Conservation (phyloP, 202 grass and related monocot species). For the Panicum virgatum region DNA sequence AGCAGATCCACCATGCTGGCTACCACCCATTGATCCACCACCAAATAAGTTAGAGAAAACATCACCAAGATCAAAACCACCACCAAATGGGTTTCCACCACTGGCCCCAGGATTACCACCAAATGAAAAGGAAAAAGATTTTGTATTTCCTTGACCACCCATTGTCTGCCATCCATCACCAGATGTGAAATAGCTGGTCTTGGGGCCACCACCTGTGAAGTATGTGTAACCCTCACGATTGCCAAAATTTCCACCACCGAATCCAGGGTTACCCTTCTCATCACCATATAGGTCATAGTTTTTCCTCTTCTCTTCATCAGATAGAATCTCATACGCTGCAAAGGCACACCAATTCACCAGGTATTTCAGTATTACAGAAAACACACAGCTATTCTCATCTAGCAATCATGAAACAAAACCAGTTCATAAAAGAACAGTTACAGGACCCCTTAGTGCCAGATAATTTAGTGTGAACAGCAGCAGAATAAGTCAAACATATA, state of each 20-base stretch:
- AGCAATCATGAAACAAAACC: slow-evolving; percentile 6
- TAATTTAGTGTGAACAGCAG: slow-evolving; percentile 25
- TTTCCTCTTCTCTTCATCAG: slow-evolving; percentile 96
- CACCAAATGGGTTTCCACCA: slow-evolving; percentile 59
- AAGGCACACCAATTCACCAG: slow-evolving; percentile 16
- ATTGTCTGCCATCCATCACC: slow-evolving; percentile 78
- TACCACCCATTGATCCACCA: slow-evolving; percentile 50
- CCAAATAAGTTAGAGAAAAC: slow-evolving; percentile 85
- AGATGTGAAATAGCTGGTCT: slow-evolving; percentile 62
- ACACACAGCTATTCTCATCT: not conserved
- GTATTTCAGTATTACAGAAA: slow-evolving; percentile 17
- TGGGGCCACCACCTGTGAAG: slow-evolving; percentile 63
- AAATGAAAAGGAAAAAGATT: slow-evolving; percentile 91
- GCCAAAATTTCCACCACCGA: slow-evolving; percentile 66
- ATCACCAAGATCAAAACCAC: slow-evolving; percentile 65
- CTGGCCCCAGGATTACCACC: slow-evolving; percentile 49
- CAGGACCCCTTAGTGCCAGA: not conserved
- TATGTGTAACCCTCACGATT: slow-evolving; percentile 61
- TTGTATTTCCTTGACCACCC: slow-evolving; percentile 65
- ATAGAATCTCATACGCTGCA: slow-evolving; percentile 92
- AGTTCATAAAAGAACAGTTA: not conserved
- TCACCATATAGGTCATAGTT: slow-evolving; percentile 89
- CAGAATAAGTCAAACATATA: not conserved
- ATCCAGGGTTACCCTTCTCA: slow-evolving; percentile 71
- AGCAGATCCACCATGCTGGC: slow-evolving; percentile 56